Percentiles rank a stretch among this genome's conserved stretches.
These are phyloP conservation scores for Torulaspora indica DNA, from an alignment of 805 yeast genomes.

Conservation along the genomic window DNA sequence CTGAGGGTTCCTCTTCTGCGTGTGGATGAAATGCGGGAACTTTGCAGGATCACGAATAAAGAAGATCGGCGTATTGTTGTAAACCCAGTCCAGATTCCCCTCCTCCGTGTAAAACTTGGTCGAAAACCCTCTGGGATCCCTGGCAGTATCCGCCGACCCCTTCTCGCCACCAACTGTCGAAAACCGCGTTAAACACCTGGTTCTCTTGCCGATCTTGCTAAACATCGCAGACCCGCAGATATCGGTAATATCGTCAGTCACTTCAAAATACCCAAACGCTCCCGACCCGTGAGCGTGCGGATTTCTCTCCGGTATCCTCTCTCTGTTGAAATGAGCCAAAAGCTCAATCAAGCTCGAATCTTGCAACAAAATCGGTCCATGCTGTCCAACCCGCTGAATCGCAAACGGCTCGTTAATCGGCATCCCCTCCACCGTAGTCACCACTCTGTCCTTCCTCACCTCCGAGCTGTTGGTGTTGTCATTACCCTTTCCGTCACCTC, in stretches of 20 bases:
- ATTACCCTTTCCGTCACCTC: constrained; percentile 11
- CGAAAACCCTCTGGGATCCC: constrained; percentile 69
- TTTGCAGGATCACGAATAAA: constrained; percentile 60
- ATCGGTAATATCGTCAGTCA: constrained; percentile 78
- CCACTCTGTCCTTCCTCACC: constrained; percentile 44
- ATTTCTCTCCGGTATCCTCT: constrained; percentile 86
- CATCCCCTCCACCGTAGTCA: constrained; percentile 68
- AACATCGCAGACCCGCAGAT: constrained; percentile 66
- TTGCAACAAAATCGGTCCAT: constrained; percentile 77
- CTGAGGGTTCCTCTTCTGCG: constrained; percentile 66
- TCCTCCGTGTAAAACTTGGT: constrained; percentile 63
- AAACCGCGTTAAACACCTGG: constrained; percentile 66
- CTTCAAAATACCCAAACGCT: constrained; percentile 82
- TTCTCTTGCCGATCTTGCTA: constrained; percentile 71
- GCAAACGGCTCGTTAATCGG: constrained; percentile 76
- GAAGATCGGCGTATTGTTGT: constrained; percentile 67
- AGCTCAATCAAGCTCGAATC: constrained; percentile 78
- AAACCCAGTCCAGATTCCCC: constrained; percentile 68
- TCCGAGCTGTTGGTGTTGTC: constrained; percentile 30
- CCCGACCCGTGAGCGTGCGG: constrained; percentile 95
- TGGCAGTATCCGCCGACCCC: constrained; percentile 60
- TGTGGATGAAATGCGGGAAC: constrained; percentile 62
- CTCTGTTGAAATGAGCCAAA: constrained; percentile 83
- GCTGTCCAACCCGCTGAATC: constrained; percentile 66
- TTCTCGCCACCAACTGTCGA: constrained; percentile 68